Evolutionary conservation across 1,284 basidiomycete genomes (phyloP).

Genomic region (Cutaneotrichosporon cyanovorans): DNA sequence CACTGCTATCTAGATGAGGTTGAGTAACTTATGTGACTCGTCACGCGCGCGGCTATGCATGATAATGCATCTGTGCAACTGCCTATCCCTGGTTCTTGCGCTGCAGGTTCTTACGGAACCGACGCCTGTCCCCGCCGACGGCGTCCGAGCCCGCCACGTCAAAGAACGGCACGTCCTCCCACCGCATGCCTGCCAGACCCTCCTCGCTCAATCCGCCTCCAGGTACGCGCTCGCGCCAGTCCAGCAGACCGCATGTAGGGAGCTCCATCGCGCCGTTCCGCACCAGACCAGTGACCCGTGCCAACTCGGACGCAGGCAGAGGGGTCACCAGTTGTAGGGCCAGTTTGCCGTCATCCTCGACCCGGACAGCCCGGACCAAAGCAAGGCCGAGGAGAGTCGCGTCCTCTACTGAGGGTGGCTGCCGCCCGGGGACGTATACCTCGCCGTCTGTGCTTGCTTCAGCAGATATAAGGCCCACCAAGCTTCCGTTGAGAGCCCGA

Average conservation of each 20-base stretch:
- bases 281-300: constrained; percentile 53
- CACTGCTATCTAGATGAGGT: no score
- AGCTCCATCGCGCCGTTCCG: constrained; percentile 77
- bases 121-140: constrained; percentile 57
- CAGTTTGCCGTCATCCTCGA: constrained; percentile 4
- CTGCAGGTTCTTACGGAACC: constrained; percentile 82
- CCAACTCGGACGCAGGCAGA: constrained; percentile 51
- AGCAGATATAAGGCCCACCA: constrained; percentile 63
- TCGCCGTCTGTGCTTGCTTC: constrained; percentile 20
- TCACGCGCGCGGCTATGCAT: no score
- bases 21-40: no score
- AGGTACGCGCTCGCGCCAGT: constrained; percentile 50
- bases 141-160: constrained; percentile 60
- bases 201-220: constrained; percentile 29
- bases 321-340: constrained; percentile 65
- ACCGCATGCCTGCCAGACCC: constrained; percentile 51
- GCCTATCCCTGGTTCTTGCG: constrained; percentile 47
- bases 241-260: constrained; percentile 78
- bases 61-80: not conserved
- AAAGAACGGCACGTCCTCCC: constrained; percentile 66
- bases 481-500: constrained; percentile 67
- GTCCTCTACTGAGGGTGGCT: constrained; percentile 48
- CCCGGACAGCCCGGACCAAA: constrained; percentile 57
- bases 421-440: constrained; percentile 54
- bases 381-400: constrained; percentile 64